Base-by-base conservation (phyloP, 2,329 filamentous ascomycete genomes). In the Fusarium albidum region DNA sequence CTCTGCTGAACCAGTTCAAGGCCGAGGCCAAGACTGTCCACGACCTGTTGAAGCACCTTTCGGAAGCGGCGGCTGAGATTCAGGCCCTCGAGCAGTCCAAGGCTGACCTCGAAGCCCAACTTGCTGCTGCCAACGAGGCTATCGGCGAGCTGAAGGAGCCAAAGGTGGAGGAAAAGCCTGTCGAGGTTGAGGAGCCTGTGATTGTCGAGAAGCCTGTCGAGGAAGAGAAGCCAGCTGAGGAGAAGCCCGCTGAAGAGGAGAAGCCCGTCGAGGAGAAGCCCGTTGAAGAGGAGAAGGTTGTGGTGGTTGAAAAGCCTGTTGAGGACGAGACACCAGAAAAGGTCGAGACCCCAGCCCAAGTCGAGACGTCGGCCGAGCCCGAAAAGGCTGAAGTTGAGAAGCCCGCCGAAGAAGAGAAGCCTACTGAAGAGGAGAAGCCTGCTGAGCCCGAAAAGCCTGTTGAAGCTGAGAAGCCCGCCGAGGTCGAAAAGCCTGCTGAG, bases 1-100 rank as follows among this genome's bases (percentile, higher is more conserved):
- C 42, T 9, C 39, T 58, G 5, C 26, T 58, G 38, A 35, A 33
- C 48, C 55, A 39, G 38, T 45, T 38, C 43, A 56, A 58, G 39
- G 14, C 27, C 27, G 55, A 58, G 17, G 52, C 52, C 4, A 55
- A 58, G 48, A 49, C 52, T 13, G 40, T 58, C 12, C 55, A 58
- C 28, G 55, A 58, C 17, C 52, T 58, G 14, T 28, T 58, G 34
- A 55, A 41, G 17, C 42, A 56, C 14, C 55, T 58, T 21, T 55
- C 55, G 3, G 39, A 48, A 39, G 55, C 55, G 2, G 27, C 55
- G 14, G 48, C 25, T 5, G 38, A 58, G 42, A 46, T 58, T 13
- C 48, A 56, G 35, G 21, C 34, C 10, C 29, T 58, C 29, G 37
- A 39, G 41, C 55, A 55, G 41, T 40, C 54, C 26, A 57, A 56